Conservation (phyloP, 225 moss, liverwort and hornwort species). For the Sphagnum contortum region DNA sequence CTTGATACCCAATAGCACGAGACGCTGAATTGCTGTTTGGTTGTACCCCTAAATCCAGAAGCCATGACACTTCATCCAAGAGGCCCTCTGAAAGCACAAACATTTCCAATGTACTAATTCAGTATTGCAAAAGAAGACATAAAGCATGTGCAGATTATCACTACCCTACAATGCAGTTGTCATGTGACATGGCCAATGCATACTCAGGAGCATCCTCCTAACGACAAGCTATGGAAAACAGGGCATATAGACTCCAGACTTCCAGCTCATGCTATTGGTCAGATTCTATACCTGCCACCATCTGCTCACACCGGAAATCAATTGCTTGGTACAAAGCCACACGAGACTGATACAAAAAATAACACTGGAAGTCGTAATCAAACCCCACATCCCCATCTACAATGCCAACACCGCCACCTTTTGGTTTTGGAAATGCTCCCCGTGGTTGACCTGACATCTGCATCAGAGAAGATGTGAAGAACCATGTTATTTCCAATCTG, state of each 20-base stretch:
- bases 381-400: conserved; percentile 15
- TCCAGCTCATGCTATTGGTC: too few species aligned
- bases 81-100: conserved; percentile 43
- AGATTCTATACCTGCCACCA: conserved; percentile 52
- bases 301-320: conserved; percentile 83
- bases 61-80: conserved; percentile 72
- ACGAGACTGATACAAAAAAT: conserved; percentile 55
- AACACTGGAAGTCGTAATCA: conserved; percentile 18
- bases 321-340: conserved; percentile 68
- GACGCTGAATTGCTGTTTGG: conserved; percentile 71
- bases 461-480: background rate
- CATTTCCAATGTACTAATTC: too few species aligned
- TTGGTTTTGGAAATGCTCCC: conserved; percentile 50
- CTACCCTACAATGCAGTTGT: too few species aligned
- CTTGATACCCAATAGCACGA: conserved; percentile 89
- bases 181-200: too few species aligned
- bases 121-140: too few species aligned
- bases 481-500: too few species aligned
- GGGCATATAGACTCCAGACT: too few species aligned
- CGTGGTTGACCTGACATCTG: conserved; percentile 76
- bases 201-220: too few species aligned
- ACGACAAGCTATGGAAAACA: too few species aligned
- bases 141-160: too few species aligned
- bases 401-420: conserved; percentile 24
- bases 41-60: conserved; percentile 61